Evolutionary conservation across 163 green algal genomes (phyloP), one percentile per base, ranked within the genome.

Genomic region (Scenedesmus sp.): DNA sequence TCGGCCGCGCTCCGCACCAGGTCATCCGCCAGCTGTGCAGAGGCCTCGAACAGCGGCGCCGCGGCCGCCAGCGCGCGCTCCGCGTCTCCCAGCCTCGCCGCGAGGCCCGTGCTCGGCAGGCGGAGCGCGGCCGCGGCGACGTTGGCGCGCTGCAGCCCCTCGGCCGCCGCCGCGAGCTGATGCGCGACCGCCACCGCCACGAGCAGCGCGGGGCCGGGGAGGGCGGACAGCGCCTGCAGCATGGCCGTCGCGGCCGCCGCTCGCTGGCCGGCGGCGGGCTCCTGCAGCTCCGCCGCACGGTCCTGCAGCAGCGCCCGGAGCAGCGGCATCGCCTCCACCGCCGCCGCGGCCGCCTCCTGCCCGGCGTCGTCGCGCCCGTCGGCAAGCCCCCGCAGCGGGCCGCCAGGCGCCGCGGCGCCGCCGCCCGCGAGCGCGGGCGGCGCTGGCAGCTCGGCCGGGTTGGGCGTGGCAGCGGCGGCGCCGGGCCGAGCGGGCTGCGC

Each of bases 151-250:
- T 66, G 58, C 31, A 66, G 63, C 63, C 29, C 20, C 33, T 78
- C 56, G 36, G 70, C 14, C 13, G 33, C 39, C 34, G 3, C 14
- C 47, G 33, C 28, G 3, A 78, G 70, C 70, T 78, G 70, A 39
- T 70, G 57, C 13, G 70, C 42, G 31, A 60, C 36, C 44, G 70
- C 39, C 20, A 70, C 5, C 50, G 45, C 26, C 44, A 60, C 36
- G 56, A 78, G 70, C 54, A 78, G 29, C 4, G 57, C 56, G 22
- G 58, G 62, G 56, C 36, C 33, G 0, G 70, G 70, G 42, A 78
- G 60, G 9, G 42, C 26, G 13, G 70, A 69, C 39, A 78, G 22
- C 57, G 70, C 39, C 58, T 78, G 57, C 42, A 78, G 42, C 70
- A 78, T 67, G 18, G 13, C 13, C 6, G 18, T 31, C 5, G 70